phyloP scores from a whole-genome alignment of 768 basidiomycete species.

The Paxillus involutus region DNA sequence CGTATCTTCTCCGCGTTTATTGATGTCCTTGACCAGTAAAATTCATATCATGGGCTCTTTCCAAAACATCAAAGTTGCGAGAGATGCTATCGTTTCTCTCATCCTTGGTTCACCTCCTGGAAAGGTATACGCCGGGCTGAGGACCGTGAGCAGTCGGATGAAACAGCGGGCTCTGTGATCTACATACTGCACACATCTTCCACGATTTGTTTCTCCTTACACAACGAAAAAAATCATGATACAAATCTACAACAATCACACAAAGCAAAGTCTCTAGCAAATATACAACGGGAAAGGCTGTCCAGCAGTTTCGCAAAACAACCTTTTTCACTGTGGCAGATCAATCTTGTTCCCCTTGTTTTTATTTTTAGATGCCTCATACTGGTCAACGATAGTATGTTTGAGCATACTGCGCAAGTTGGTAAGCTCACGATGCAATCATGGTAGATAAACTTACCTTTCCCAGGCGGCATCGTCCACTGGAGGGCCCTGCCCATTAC shows the following conservation, averaged over 20 bases:
- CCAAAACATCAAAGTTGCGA: constrained; percentile 96
- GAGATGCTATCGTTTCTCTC: constrained; percentile 93
- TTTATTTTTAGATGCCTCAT: constrained; percentile 38
- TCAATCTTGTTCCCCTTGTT: constrained; percentile 17
- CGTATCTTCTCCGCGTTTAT: neutral
- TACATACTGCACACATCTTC: constrained; percentile 9
- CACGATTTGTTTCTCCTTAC: constrained; percentile 1
- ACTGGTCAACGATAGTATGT: constrained; percentile 49
- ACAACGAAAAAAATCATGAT: neutral
- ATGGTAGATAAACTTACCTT: constrained; percentile 46
- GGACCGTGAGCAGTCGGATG: constrained; percentile 91
- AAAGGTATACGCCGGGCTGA: constrained; percentile 86
- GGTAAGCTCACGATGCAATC: neutral
- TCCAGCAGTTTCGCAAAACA: neutral
- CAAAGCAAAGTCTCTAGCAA: neutral
- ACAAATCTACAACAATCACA: constrained; percentile 10
- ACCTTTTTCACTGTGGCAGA: neutral
- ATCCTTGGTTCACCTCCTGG: constrained; percentile 96
- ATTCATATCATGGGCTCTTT: constrained; percentile 99
- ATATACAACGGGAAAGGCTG: neutral
- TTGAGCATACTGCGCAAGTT: constrained; percentile 43
- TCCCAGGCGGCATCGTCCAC: constrained; percentile 54
- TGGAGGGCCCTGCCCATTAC: constrained; percentile 59
- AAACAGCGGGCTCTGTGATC: constrained; percentile 82
- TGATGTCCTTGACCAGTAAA: constrained; percentile 55